A percentile compares a stretch with the other conserved stretches of the same genome.
These are phyloP conservation scores for Ormosia emarginata DNA, from an alignment of 306 rosid species.

Conservation along the genomic window DNA sequence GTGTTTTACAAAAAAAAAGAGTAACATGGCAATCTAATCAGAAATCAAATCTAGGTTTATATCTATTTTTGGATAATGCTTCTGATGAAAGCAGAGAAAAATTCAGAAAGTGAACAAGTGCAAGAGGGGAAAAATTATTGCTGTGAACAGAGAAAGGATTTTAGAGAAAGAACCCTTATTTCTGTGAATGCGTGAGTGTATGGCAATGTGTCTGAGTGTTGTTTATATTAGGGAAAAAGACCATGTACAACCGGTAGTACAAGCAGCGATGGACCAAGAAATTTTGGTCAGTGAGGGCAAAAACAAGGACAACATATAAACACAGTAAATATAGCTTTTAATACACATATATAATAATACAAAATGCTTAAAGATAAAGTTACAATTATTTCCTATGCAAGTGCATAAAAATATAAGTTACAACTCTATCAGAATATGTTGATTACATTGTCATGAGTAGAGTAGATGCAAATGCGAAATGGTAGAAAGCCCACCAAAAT, in stretches of 20 bases:
- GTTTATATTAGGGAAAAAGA: neutral
- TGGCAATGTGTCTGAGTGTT: neutral
- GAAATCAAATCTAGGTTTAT: neutral
- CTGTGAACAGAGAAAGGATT: neutral
- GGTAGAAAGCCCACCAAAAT: neutral
- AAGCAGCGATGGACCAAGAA: neutral
- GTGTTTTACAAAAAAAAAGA: neutral
- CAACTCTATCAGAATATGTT: neutral
- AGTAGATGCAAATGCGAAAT: neutral
- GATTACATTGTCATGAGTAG: neutral
- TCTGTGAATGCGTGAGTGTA: neutral
- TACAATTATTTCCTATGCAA: constrained; percentile 7
- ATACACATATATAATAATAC: neutral
- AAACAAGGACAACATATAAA: neutral
- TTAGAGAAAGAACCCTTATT: neutral
- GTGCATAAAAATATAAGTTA: neutral
- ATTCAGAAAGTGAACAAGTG: neutral
- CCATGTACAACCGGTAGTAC: neutral
- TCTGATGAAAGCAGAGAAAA: neutral
- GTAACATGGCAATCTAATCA: neutral
- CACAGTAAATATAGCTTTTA: neutral
- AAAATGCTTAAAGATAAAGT: constrained; percentile 7
- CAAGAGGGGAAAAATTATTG: neutral
- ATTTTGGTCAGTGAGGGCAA: neutral
- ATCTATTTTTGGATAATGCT: neutral